Percentiles rank a stretch among this genome's conserved stretches.
Conservation (phyloP, 2,329 filamentous ascomycete species). For the Epichloe gansuensis region DNA sequence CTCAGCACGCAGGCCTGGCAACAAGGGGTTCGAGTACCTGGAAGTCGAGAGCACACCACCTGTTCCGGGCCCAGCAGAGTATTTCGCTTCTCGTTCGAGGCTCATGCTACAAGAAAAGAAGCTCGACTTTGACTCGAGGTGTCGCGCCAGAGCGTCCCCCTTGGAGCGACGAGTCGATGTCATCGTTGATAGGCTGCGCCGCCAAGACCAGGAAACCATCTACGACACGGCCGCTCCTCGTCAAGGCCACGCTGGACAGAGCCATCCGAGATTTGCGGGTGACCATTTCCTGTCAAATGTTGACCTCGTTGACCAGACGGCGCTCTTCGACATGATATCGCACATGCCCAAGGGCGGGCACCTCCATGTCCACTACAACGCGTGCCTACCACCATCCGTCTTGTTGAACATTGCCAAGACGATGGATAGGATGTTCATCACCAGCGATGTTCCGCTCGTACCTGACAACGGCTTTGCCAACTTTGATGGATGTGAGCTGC, state of each 20-base stretch:
- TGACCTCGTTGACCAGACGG: conserved; percentile 41
- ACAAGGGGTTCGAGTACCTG: not conserved
- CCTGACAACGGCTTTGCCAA: conserved; percentile 26
- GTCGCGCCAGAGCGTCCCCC: conserved; percentile 18
- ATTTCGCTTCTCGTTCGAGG: not conserved
- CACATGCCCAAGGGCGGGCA: conserved; percentile 60
- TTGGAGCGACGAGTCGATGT: conserved; percentile 26
- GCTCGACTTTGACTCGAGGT: conserved; percentile 29
- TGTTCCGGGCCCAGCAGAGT: not conserved
- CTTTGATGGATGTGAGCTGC: conserved; percentile 44
- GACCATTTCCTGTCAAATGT: conserved; percentile 49
- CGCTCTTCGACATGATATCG: conserved; percentile 43
- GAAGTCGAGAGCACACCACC: not conserved
- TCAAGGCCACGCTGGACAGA: conserved; percentile 29
- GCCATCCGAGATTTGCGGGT: conserved; percentile 32
- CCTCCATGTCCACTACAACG: conserved; percentile 67
- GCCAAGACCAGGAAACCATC: conserved; percentile 22
- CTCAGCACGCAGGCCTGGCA: not conserved
- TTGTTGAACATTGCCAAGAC: conserved; percentile 43
- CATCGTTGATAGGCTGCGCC: conserved; percentile 27
- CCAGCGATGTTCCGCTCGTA: conserved; percentile 40
- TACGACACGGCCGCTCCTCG: conserved; percentile 22
- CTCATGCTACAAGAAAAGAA: conserved; percentile 17
- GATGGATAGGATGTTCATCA: conserved; percentile 58
- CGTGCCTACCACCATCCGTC: conserved; percentile 50